Evolutionary conservation across 129 eudicot species (phyloP), one percentile per base, ranked within the genome.

Genomic region (Saussurea involucrata): DNA sequence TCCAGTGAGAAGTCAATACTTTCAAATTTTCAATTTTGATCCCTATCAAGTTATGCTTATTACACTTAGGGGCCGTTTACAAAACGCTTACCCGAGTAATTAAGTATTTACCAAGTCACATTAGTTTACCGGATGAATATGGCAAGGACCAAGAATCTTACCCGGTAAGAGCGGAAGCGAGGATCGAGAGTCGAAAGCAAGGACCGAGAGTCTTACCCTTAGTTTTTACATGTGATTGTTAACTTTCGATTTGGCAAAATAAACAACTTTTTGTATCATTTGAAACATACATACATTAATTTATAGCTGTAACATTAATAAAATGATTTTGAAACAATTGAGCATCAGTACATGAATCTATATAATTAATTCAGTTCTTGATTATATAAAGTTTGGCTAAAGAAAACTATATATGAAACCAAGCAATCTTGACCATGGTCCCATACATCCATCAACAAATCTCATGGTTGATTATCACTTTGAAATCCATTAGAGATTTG

Each of bases 391-490:
- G 24, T 36, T 76, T 34, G 60, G 31, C 83, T 29, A 80, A 80
- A 80, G 79, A 31, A 40, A 75, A 73, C 7, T 53, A n/a, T n/a
- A n/a, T n/a, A 53, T 66, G 83, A 80, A 66, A 65, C 68, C 29
- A 80, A 66, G 69, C 74, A 66, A 80, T 80, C 46, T 80, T 72
- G 40, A 71, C 8, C 40, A 58, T 57, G 84, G 80, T 17, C 84
- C 84, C 79, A 80, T 74, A 28, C 68, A 72, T 46, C 67, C 61
- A 17, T 79, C 78, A 68, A 74, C 66, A 74, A 55, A 80, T 80
- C 84, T 80, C 71, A 67, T 80, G 69, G 55, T 74, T 80, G 84
- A 80, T 80, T 60, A 74, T n/a, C n/a, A 27, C 84, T 37, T 80
- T 80, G 84, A 73, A 80, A 73, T 36, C 79, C 84, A 73, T 74